Percentiles rank a stretch among this genome's conserved stretches.
Conservation (phyloP, 2,329 filamentous ascomycete species). For the Thelonectria blattea region DNA sequence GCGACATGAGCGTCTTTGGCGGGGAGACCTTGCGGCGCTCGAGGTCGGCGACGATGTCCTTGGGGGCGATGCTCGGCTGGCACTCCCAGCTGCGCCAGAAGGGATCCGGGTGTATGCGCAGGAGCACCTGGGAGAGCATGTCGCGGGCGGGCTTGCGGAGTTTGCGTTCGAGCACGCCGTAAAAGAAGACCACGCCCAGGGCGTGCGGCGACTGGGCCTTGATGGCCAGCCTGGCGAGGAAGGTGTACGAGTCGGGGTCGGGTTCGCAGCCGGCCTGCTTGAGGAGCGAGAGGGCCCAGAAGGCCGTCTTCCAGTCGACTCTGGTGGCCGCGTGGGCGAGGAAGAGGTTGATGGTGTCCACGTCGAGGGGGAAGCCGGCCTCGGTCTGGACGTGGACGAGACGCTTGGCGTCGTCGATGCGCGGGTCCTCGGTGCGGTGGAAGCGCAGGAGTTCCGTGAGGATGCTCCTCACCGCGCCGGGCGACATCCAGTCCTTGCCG, state of each 20-base stretch:
- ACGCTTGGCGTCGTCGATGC: constrained; percentile 37
- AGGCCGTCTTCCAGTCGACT: constrained; percentile 41
- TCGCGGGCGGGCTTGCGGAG: constrained; percentile 36
- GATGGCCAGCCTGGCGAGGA: constrained; percentile 48
- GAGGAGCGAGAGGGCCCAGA: constrained; percentile 39
- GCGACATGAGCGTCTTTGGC: constrained; percentile 33
- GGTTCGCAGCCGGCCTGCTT: constrained; percentile 31
- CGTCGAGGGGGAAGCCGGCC: constrained; percentile 35
- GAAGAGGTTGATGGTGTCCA: constrained; percentile 47
- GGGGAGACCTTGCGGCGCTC: constrained; percentile 26
- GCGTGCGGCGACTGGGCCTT: constrained; percentile 39
- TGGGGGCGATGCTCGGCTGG: constrained; percentile 40
- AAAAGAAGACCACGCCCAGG: constrained; percentile 43
- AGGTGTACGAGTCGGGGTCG: constrained; percentile 43
- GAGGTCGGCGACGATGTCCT: constrained; percentile 33
- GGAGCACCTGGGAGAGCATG: constrained; percentile 36
- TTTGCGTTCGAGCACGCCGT: constrained; percentile 41
- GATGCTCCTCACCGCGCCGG: constrained; percentile 45
- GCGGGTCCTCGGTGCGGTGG: constrained; percentile 35
- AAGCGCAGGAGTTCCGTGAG: constrained; percentile 52
- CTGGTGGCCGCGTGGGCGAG: constrained; percentile 40
- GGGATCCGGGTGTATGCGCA: constrained; percentile 29
- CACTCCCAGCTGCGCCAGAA: constrained; percentile 37
- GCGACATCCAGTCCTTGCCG: constrained; percentile 53
- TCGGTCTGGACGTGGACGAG: constrained; percentile 37